Conservation (phyloP, 257 asterid species). For the Solanum arcanum region DNA sequence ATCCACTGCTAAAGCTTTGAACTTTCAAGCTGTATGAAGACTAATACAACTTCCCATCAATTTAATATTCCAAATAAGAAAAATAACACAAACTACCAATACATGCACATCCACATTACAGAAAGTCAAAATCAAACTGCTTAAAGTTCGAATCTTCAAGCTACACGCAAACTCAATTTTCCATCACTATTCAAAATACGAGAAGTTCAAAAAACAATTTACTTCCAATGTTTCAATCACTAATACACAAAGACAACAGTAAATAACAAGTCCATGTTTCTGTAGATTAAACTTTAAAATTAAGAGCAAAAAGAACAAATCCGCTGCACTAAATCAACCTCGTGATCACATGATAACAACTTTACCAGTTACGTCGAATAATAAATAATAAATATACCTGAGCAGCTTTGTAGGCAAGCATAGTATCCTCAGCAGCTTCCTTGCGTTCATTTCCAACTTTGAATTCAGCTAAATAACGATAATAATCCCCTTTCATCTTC, state of each 20-base stretch:
- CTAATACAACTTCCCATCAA: not conserved
- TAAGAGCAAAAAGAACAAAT: not conserved
- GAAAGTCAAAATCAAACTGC: not conserved
- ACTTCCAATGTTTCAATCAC: not conserved
- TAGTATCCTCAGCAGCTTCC: constrained; percentile 62
- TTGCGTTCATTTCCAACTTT: constrained; percentile 50
- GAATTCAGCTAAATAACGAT: constrained; percentile 55
- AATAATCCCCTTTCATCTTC: constrained; percentile 76
- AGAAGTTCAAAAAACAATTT: not conserved
- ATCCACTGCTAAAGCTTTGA: not conserved
- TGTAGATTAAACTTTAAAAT: not conserved
- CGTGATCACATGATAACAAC: not conserved
- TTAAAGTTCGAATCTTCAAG: not conserved
- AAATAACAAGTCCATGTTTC: not conserved
- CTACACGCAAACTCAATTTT: not conserved
- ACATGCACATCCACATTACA: not conserved
- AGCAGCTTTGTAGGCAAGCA: constrained; percentile 62
- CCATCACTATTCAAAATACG: not conserved
- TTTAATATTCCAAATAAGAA: not conserved
- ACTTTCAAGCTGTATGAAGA: not conserved
- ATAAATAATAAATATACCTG: constrained; percentile 25
- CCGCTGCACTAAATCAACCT: not conserved
- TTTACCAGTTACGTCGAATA: not conserved
- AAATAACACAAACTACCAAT: not conserved
- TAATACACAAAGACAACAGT: not conserved